Base-by-base conservation (phyloP, 2,329 filamentous ascomycete genomes). In the Claviceps sp. region DNA sequence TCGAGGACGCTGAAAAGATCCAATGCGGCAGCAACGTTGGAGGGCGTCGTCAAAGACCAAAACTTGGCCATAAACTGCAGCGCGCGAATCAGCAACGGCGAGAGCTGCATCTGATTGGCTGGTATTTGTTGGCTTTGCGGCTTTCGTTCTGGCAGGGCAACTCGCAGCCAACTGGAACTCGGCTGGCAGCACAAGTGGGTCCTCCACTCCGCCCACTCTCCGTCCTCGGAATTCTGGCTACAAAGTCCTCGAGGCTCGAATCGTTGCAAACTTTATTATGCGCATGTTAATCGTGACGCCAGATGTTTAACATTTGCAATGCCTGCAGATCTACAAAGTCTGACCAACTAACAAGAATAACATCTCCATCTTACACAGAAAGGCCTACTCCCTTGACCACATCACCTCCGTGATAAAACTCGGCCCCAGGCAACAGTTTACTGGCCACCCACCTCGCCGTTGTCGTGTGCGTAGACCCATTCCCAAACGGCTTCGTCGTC, bases 371-470 rank as follows among this genome's bases (percentile, higher is more conserved):
- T 51, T 46, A 48, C 14, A 41, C 45, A 42, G 37, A 37, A 55
- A 60, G 45, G 66, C 72, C 73, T 2, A 64, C 64, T 0, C 78
- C 78, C 53, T 74, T 66, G 53, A 76, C 77, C 4, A 76, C 53
- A 2, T 67, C 68, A 0, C 78, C 78, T 34, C 71, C 70, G 54
- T 76, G 70, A 55, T 71, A 77, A 69, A 77, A 81, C 50, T 66
- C 63, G 1, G 73, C 66, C 1, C 56, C 56, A 0, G 76, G 73
- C 18, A 82, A 55, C 40, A 84, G 55, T 59, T 77, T 65, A 34
- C 72, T 70, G 1, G 69, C 70, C 22, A 83, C 75, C 78, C 79
- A 84, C 55, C 79, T 69, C 14, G 76, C 79, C n/a, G 80, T 84
- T 43, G 70, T 72, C 0, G 79, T 71, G 56, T 84, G 79, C 55